Conservation (phyloP, 1,139 yeast species). For the Pichia sp. region DNA sequence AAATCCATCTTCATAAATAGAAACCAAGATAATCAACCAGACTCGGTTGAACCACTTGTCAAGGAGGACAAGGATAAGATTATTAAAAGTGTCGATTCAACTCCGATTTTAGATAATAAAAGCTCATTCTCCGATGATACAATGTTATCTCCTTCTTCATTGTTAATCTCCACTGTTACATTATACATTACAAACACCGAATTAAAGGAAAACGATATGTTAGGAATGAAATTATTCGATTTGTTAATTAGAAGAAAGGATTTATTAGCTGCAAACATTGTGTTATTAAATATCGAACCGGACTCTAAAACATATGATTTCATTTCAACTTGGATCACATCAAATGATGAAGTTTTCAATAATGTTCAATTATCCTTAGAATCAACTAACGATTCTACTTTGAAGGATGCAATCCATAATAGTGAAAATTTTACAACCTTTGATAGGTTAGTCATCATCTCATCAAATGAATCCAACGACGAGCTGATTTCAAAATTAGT, state of each 20-base stretch:
- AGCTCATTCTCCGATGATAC: constrained; percentile 29
- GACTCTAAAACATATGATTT: constrained; percentile 15
- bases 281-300: constrained; percentile 16
- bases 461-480: constrained; percentile 14
- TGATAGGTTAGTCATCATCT: constrained; percentile 25
- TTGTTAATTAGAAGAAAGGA: constrained; percentile 24
- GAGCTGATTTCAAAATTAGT: constrained; percentile 21
- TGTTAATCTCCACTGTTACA: constrained; percentile 26
- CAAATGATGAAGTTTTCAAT: constrained; percentile 1
- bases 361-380: constrained; percentile 6
- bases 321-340: constrained; percentile 8
- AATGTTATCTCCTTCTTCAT: constrained; percentile 28
- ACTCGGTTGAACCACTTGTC: not conserved
- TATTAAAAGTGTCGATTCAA: not conserved
- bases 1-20: constrained; percentile 29
- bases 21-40: constrained; percentile 18
- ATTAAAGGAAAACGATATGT: constrained; percentile 19
- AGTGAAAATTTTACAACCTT: constrained; percentile 11
- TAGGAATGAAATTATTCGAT: constrained; percentile 27
- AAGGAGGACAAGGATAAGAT: not conserved
- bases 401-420: constrained; percentile 13
- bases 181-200: constrained; percentile 21
- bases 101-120: constrained; percentile 12
- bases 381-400: not conserved
- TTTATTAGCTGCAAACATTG: constrained; percentile 20